Evolutionary conservation across 805 yeast species (phyloP).

Genomic region (Tetrapisispora pingtungensis): DNA sequence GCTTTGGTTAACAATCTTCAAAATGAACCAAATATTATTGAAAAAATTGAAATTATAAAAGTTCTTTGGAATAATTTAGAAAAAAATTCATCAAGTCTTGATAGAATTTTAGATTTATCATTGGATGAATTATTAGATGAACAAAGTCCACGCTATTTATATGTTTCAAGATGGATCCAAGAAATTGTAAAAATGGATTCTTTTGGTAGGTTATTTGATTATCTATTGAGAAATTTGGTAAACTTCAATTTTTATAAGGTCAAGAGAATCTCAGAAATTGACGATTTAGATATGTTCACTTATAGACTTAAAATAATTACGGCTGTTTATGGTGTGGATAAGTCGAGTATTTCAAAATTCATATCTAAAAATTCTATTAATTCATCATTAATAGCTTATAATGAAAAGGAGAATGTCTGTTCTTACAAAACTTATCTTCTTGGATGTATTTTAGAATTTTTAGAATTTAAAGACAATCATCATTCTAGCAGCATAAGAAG

Average conservation of each 20-base stretch:
- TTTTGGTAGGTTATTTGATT: conserved; percentile 48
- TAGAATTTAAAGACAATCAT: conserved; percentile 28
- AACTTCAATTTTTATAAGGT: conserved; percentile 29
- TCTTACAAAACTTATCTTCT: conserved; percentile 52
- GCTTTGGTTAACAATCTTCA: conserved; percentile 51
- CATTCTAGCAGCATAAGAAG: conserved; percentile 34
- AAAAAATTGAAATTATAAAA: conserved; percentile 46
- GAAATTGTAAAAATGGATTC: conserved; percentile 41
- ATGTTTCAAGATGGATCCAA: conserved; percentile 42
- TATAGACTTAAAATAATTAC: conserved; percentile 50
- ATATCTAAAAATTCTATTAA: conserved; percentile 52
- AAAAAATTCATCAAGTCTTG: conserved; percentile 28
- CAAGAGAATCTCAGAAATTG: conserved; percentile 31
- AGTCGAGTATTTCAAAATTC: conserved; percentile 34
- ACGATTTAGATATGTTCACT: conserved; percentile 54
- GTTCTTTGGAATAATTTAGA: conserved; percentile 69
- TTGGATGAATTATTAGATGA: conserved; percentile 50
- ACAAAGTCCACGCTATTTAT: conserved; percentile 34
- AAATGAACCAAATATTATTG: conserved; percentile 28
- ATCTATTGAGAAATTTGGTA: conserved; percentile 47
- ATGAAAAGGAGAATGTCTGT: conserved; percentile 30
- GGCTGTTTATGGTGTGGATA: conserved; percentile 41
- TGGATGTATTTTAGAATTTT: conserved; percentile 37
- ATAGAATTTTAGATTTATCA: conserved; percentile 55
- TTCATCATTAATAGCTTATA: conserved; percentile 29